Conservation (phyloP, 768 basidiomycete genomes). For the Amanita subjunquillea region DNA sequence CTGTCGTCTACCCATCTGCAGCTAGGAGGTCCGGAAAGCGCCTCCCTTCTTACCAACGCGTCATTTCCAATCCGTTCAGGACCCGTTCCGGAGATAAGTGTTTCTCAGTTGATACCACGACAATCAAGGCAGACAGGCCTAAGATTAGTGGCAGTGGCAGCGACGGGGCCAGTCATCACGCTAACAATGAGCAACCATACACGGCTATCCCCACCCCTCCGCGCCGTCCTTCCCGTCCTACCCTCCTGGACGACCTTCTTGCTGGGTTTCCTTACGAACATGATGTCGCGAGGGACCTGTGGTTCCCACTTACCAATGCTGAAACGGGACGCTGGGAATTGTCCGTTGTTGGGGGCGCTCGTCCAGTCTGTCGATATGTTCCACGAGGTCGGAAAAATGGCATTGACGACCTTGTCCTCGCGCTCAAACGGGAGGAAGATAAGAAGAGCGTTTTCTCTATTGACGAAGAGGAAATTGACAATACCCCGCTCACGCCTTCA, state of each 20-base stretch:
- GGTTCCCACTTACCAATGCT: background rate
- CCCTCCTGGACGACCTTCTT: background rate
- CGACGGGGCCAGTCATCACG: too few relatives aligned
- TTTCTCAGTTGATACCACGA: background rate
- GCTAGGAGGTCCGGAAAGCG: background rate
- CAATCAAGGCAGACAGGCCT: background rate
- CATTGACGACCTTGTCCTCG: background rate
- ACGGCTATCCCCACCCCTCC: background rate
- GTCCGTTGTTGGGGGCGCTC: background rate
- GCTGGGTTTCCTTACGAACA: background rate
- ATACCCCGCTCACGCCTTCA: background rate
- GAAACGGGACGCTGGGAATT: background rate
- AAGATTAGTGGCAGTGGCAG: too few relatives aligned
- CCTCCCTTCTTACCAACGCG: background rate
- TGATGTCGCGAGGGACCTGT: background rate
- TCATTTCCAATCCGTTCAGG: background rate
- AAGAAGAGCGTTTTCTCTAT: background rate
- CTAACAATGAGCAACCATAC: background rate
- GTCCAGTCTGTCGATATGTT: background rate
- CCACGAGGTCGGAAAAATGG: background rate
- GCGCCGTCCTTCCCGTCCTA: background rate
- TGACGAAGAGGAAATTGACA: background rate
- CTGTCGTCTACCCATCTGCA: background rate
- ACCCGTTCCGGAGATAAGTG: background rate
- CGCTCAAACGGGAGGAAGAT: background rate